Evolutionary conservation across 2,329 filamentous ascomycete genomes (phyloP), one percentile per base, ranked within the genome.

Genomic region (Daldinia sp.): DNA sequence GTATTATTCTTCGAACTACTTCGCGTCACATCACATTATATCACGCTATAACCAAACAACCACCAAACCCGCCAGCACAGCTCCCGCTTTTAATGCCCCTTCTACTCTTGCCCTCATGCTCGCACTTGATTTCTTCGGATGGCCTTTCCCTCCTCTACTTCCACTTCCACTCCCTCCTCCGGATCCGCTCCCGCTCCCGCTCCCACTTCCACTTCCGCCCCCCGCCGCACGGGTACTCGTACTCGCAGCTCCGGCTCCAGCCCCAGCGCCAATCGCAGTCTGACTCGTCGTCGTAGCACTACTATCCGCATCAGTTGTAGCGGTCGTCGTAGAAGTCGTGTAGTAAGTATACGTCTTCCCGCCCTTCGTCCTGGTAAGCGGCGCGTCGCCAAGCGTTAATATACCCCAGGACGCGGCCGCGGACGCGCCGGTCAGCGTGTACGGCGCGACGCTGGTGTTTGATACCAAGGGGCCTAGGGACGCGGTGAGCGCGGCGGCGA

Each of bases 321-420:
- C n/a, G n/a, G n/a, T n/a, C n/a, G 18, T 46, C 4, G 33, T 20
- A 15, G 23, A 20, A 9, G 64, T 55, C 6, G 50, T 44, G 48
- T 66, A 69, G 28, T 65, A 64, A 5, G 67, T 70, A 13, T 59
- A 28, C 7, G 50, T 59, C 2, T 39, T 18, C 9, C 46, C 26
- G 9, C 42, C 37, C 18, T 18, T 37, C 4, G 39, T 60, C 23
- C 30, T 60, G 6, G 68, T 70, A 1, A 60, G 58, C 7, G 68
- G 68, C n/a, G 65, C 60, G 28, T 65, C 39, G 4, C 55, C 61
- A 10, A 70, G 65, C 37, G 65, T 70, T 6, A 70, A 55, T 23
- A 57, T 55, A 15, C 54, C 68, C 68, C 68, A 70, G 12, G 10
- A 4, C 4, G 58, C 48, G 20, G 20, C 9, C 20, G 51, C 30